phyloP scores from a whole-genome alignment of 2,329 filamentous ascomycete genomes.

The Botrytis hyacinthi region DNA sequence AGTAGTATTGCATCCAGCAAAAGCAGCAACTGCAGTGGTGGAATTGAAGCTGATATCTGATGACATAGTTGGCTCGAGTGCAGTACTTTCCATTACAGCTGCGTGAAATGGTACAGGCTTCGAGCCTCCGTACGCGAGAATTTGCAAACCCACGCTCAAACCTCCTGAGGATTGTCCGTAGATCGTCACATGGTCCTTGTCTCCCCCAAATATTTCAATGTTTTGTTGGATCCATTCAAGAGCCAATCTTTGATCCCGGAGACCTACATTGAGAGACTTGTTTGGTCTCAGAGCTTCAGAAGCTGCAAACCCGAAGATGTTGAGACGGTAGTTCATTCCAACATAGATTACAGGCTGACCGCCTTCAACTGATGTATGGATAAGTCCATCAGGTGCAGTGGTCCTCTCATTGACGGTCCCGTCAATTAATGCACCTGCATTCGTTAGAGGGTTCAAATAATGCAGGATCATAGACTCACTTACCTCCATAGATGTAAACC shows the following conservation, averaged over 20 bases:
- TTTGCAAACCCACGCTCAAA: conserved; percentile 46
- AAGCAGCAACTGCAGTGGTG: conserved; percentile 44
- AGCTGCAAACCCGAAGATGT: conserved; percentile 64
- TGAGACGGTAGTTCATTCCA: conserved; percentile 54
- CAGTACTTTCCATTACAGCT: conserved; percentile 48
- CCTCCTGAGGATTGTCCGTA: conserved; percentile 59
- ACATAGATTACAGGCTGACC: conserved; percentile 53
- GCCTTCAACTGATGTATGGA: conserved; percentile 47
- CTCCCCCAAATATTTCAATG: conserved; percentile 57
- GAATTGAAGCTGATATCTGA: conserved; percentile 49
- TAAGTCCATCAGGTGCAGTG: conserved; percentile 44
- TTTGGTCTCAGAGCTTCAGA: conserved; percentile 46
- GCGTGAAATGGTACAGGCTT: conserved; percentile 47
- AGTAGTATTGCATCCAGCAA: conserved; percentile 45
- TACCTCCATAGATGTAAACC: conserved; percentile 67
- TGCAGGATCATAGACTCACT: conserved; percentile 39
- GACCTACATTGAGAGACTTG: conserved; percentile 36
- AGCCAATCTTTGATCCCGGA: conserved; percentile 40
- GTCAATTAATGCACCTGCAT: conserved; percentile 23
- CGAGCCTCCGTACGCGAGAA: conserved; percentile 48
- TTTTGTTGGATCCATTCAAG: conserved; percentile 60
- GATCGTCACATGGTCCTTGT: conserved; percentile 54
- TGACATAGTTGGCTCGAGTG: conserved; percentile 51
- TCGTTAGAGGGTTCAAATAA: not conserved
- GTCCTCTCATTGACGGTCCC: conserved; percentile 26